Conservation (phyloP, 164 flowering plant genomes). For the Liriodendron chinense region DNA sequence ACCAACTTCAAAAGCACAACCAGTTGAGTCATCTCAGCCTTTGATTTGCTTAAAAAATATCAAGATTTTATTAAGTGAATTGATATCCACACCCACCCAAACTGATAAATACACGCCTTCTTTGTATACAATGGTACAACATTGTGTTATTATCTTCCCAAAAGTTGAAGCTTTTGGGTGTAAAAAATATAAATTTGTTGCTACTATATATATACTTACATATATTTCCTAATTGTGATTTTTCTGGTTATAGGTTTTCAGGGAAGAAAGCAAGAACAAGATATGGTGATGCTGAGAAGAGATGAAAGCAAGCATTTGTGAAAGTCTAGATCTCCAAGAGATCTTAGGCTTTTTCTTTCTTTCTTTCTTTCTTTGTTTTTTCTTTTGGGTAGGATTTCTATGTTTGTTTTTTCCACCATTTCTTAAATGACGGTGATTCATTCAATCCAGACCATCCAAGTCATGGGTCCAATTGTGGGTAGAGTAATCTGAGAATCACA, state of each 20-base stretch:
- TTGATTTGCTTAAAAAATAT: not conserved
- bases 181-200: too few relatives aligned
- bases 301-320: conserved; percentile 12
- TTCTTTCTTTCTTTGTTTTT: conserved; percentile 2
- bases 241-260: conserved; percentile 35
- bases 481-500: too few relatives aligned
- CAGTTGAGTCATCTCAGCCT: conserved; percentile 34
- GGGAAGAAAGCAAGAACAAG: conserved; percentile 42
- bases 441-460: conserved; percentile 37
- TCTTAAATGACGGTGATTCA: not conserved
- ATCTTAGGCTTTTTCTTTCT: conserved; percentile 31
- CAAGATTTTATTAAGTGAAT: not conserved
- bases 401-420: not conserved
- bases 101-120: not conserved
- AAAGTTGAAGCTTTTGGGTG: not conserved
- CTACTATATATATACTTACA: not conserved
- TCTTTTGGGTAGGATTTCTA: not conserved
- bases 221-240: conserved; percentile 2
- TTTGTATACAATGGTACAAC: not conserved
- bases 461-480: too few relatives aligned
- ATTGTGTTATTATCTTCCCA: not conserved
- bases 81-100: not conserved
- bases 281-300: conserved; percentile 19
- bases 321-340: conserved; percentile 27
- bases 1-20: conserved; percentile 31